Conservation (phyloP, 176 grass and related monocot species). For the Themeda triandra region DNA sequence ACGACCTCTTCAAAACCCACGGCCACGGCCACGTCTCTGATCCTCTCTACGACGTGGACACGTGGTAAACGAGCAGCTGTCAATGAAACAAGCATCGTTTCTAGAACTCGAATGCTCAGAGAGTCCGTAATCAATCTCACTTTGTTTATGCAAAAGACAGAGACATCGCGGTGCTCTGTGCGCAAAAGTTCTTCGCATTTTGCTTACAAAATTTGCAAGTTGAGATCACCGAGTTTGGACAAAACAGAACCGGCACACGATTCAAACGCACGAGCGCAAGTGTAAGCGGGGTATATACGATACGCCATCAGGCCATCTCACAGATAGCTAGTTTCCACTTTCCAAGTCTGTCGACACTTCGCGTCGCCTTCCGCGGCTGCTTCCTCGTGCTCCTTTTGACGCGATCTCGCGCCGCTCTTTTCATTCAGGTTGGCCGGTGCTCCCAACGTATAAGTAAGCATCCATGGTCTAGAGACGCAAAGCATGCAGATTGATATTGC, state of each 20-base stretch:
- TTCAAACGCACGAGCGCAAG: too few relatives aligned
- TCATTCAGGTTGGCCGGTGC: not conserved
- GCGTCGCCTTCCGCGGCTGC: not conserved
- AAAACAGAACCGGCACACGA: too few relatives aligned
- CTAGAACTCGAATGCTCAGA: not conserved
- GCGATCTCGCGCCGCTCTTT: not conserved
- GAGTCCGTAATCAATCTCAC: too few relatives aligned
- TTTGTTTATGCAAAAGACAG: not conserved
- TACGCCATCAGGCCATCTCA: not conserved
- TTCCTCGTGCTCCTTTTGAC: not conserved
- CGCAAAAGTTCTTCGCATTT: not conserved
- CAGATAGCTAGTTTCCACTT: not conserved
- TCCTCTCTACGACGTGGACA: not conserved
- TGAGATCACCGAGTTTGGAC: too few relatives aligned
- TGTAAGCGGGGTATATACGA: too few relatives aligned
- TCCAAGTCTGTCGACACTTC: not conserved
- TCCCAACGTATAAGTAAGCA: not conserved
- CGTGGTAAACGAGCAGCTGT: not conserved
- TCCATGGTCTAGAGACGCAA: not conserved
- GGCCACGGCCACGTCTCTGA: too few relatives aligned
- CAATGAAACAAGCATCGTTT: not conserved
- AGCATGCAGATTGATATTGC: too few relatives aligned
- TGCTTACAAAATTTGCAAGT: not conserved
- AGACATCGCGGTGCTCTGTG: not conserved
- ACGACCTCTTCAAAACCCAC: not conserved